Conservation (phyloP, 2,329 filamentous ascomycete species). For the Blastomyces percursus region DNA sequence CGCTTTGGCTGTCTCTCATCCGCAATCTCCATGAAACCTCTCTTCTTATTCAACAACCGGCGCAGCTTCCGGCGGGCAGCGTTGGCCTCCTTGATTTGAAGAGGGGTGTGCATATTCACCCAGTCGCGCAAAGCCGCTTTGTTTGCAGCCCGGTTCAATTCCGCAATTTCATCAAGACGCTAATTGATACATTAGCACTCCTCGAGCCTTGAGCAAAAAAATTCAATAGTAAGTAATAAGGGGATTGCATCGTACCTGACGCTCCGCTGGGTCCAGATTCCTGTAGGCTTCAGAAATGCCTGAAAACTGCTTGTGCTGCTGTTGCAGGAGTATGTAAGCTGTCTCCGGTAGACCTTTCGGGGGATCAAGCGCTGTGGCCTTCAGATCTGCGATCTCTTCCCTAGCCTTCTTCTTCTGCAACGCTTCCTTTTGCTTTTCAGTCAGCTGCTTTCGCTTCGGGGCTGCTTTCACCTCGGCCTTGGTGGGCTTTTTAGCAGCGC, state of each 20-base stretch:
- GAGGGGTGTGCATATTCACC: constrained; percentile 44
- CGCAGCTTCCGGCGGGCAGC: constrained; percentile 38
- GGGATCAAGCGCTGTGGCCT: constrained; percentile 22
- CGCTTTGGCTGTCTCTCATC: constrained; percentile 46
- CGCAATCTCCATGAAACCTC: constrained; percentile 26
- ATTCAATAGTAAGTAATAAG: neutral
- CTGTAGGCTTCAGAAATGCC: constrained; percentile 22
- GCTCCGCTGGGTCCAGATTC: constrained; percentile 23
- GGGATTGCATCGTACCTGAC: constrained; percentile 24
- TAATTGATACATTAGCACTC: constrained; percentile 21
- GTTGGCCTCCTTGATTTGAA: constrained; percentile 51
- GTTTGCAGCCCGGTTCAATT: constrained; percentile 37
- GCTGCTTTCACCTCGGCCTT: constrained; percentile 17
- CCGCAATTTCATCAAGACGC: constrained; percentile 44
- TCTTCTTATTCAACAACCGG: constrained; percentile 16
- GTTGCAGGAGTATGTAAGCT: constrained; percentile 18
- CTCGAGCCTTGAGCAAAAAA: neutral
- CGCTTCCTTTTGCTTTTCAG: constrained; percentile 21
- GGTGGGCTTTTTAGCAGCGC: constrained; percentile 16
- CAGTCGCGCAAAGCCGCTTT: constrained; percentile 41
- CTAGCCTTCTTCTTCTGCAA: constrained; percentile 22
- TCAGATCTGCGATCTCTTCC: constrained; percentile 25
- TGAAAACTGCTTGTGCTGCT: constrained; percentile 12
- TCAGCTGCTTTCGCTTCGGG: constrained; percentile 23
- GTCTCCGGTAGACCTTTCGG: constrained; percentile 27